These are phyloP conservation scores for Tulasnella calospora DNA, from an alignment of 768 basidiomycete genomes.

Conservation along the genomic window DNA sequence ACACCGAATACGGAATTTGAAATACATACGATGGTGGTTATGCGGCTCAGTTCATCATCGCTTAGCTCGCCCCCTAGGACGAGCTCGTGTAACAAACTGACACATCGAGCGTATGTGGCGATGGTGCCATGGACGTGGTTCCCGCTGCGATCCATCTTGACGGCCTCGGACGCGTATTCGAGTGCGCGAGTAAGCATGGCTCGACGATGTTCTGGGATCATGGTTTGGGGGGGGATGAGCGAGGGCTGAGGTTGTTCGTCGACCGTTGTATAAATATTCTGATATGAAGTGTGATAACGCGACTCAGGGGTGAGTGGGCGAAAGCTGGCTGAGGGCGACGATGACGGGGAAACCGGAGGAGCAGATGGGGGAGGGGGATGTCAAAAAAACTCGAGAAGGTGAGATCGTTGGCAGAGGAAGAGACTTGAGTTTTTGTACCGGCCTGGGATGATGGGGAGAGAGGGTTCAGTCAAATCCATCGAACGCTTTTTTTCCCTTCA, in stretches of 20 bases:
- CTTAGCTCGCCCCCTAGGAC: neutral
- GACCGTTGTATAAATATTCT: too few relatives aligned
- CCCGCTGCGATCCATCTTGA: neutral
- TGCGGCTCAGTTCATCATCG: neutral
- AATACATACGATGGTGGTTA: neutral
- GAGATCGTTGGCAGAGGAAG: neutral
- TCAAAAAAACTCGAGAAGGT: neutral
- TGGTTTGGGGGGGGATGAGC: neutral
- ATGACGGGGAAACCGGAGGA: neutral
- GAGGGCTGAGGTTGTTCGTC: too few relatives aligned
- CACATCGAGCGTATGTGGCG: conserved; percentile 4
- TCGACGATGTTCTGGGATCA: neutral
- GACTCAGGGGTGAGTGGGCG: too few relatives aligned
- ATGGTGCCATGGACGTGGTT: neutral
- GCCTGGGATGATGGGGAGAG: neutral
- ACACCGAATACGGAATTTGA: neutral
- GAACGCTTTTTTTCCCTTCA: neutral
- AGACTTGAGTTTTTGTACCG: neutral
- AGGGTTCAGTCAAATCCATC: neutral
- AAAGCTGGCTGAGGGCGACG: too few relatives aligned
- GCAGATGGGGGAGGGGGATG: neutral
- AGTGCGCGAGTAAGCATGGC: conserved; percentile 1
- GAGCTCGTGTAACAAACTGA: neutral
- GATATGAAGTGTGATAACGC: too few relatives aligned
- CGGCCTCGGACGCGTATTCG: conserved; percentile 1